Base-by-base conservation (phyloP, 768 basidiomycete genomes). In the Tylopilus cervinicoccineus region DNA sequence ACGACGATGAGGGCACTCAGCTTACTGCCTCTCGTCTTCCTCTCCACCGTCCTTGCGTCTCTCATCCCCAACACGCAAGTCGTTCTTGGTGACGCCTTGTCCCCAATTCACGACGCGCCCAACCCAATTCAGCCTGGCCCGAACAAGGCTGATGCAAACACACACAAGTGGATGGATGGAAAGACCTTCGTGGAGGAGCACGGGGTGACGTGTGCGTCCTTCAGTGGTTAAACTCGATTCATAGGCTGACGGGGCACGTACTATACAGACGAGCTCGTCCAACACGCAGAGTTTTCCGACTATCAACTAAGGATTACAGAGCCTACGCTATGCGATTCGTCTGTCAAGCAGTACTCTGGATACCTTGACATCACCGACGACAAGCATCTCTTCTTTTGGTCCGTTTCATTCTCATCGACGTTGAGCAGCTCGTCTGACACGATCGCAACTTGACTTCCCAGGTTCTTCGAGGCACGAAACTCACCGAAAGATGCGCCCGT, bases 311-410 rank as follows among this genome's bases (percentile, higher is more conserved):
- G 86, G 51, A 58, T 88, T 12, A 81, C 79, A 0, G 76, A 83
- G 54, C 85, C 91, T 10, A 73, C 76, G 27, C 68, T 94, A 6
- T 94, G 93, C 56, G 93, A 95, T 54, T 63, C 84, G 0, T 68
- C 76, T n/a, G 88, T 92, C 27, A 64, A 68, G 46, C 86, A 88
- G 60, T 80, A 86, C 53, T 86, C 85, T 28, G 90, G 90, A 24
- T 93, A 92, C 65, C 76, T 94, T 27, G 90, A 93, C 61, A 78
- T 90, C 47, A 79, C 80, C 0, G 79, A 87, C 9, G 80, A 83
- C 57, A 86, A 86, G 56, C 89, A 93, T 58, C 72, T 93, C 20
- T 93, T 93, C 77, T 92, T 90, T 73, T 93, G 89, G 89, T 86
- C 57, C 57, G 74, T 65, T 34, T 27, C 49, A 22, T 26, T 14